Conservation (phyloP, 495 filamentous ascomycete genomes). For the Aspergillus carlsbadensis region DNA sequence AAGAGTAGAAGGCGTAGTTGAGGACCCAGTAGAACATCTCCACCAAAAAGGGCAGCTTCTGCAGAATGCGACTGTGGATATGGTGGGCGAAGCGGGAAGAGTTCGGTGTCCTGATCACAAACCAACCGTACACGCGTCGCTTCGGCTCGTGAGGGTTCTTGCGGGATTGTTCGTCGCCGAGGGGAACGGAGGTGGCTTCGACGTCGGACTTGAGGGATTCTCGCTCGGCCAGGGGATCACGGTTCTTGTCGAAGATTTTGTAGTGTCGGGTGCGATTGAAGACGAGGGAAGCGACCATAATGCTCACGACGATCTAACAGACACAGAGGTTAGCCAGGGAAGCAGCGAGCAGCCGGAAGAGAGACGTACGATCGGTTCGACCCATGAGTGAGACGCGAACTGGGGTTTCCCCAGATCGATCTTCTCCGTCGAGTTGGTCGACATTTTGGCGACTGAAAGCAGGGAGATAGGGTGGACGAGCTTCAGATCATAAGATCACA, state of each 20-base stretch:
- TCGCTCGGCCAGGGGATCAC: constrained; percentile 18
- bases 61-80: constrained; percentile 53
- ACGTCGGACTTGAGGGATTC: constrained; percentile 29
- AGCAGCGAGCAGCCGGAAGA: background rate
- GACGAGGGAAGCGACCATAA: constrained; percentile 57
- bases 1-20: constrained; percentile 65
- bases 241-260: constrained; percentile 37
- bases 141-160: constrained; percentile 45
- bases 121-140: constrained; percentile 38
- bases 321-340: background rate
- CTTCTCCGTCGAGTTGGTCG: background rate
- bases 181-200: constrained; percentile 38
- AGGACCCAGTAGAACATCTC: constrained; percentile 71
- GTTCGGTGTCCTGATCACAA: constrained; percentile 53
- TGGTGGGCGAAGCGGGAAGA: constrained; percentile 55
- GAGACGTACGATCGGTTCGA: constrained; percentile 55
- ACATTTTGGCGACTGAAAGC: background rate
- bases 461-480: background rate
- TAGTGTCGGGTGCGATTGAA: constrained; percentile 53
- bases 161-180: constrained; percentile 35
- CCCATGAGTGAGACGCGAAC: constrained; percentile 47
- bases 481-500: no score
- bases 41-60: constrained; percentile 53
- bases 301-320: constrained; percentile 55
- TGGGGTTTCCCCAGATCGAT: constrained; percentile 33